These are phyloP conservation scores for Excoecaria agallocha DNA, from an alignment of 345 rosid species.

Conservation along the genomic window DNA sequence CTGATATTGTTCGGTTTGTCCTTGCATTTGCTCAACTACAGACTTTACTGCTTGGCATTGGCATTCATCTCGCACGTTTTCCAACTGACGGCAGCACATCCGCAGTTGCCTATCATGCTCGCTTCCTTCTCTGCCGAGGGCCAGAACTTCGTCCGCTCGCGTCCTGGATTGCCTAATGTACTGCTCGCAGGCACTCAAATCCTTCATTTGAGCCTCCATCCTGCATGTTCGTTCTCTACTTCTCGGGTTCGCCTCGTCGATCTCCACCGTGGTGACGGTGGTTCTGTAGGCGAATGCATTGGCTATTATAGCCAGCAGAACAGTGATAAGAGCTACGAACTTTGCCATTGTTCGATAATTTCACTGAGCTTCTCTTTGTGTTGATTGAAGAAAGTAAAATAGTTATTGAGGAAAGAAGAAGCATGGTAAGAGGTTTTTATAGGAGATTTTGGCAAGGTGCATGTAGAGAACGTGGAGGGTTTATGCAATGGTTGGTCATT, in stretches of 20 bases:
- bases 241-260: background rate
- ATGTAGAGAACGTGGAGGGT: constrained; percentile 3
- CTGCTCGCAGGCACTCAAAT: background rate
- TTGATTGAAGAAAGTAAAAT: background rate
- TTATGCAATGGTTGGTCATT: background rate
- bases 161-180: background rate
- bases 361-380: background rate
- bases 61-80: background rate
- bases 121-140: background rate
- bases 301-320: background rate
- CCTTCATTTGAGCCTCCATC: background rate
- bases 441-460: background rate
- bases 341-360: background rate
- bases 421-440: background rate
- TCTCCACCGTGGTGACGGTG: background rate
- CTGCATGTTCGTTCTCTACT: background rate
- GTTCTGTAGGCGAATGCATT: background rate
- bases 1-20: background rate
- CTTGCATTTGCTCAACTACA: background rate
- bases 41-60: background rate
- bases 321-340: background rate
- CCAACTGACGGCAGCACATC: background rate
- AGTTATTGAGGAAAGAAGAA: background rate
- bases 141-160: background rate
- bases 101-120: background rate